Evolutionary conservation across 306 rosid species (phyloP), one percentile per base, ranked within the genome.

Genomic region (Morella rubra): DNA sequence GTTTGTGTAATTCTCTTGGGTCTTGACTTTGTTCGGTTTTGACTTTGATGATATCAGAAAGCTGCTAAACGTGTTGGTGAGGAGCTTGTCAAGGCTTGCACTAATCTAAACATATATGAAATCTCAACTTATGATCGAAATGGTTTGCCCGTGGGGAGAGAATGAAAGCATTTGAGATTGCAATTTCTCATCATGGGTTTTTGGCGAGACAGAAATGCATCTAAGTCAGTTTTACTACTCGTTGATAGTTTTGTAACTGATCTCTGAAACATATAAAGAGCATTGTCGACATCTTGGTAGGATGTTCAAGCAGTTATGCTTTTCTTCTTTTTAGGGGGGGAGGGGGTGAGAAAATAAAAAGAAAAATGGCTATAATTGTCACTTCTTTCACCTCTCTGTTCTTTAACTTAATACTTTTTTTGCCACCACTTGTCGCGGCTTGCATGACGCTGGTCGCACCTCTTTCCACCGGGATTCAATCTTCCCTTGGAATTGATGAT

Each of bases 1-100:
- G 18, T 10, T 47, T 16, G 59, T 61, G 22, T 50, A 19, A 50
- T 14, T 12, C 49, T 16, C 16, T 42, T 46, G 18, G 73, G n/a
- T 16, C 54, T 50, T 49, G 44, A 41, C 11, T 72, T 74, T 75
- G 46, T 75, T 45, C 19, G 72, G 45, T 52, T 69, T 5, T 60
- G 69, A 56, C 53, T 19, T 7, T 75, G 47, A 69, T 74, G 64
- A 47, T 64, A 22, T 40, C 58, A 91, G 97, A 96, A 90, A 81
- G 95, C 97, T 44, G 97, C 97, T 61, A 83, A 85, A 58, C 91
- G 80, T 47, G 93, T 90, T 72, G 93, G 98, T 49, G 90, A 92
- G 82, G 96, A 86, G 70, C 91, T 92, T 64, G 76, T 92, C 73
- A 85, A 88, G 80, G 85, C 88, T n/a, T 92, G 97, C 46, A 76